phyloP scores from a whole-genome alignment of 1,284 basidiomycete genomes.

The Ceratobasidium sp. region DNA sequence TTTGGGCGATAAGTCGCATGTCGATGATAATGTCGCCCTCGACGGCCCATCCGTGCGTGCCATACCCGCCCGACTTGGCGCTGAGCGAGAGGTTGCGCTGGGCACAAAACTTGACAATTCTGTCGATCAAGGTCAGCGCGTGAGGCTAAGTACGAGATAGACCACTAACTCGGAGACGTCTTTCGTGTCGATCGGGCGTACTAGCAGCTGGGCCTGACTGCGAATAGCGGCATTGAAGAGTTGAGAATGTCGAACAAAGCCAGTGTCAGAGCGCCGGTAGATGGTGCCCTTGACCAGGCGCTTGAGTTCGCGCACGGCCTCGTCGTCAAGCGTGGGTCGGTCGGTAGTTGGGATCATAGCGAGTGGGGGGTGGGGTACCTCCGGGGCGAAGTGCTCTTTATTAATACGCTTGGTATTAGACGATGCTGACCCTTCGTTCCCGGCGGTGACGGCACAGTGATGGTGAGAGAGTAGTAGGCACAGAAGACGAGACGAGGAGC shows the following conservation, averaged over 20 bases:
- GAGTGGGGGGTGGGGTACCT: neutral
- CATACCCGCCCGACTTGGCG: slow-evolving; percentile 90
- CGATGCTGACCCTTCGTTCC: slow-evolving; percentile 46
- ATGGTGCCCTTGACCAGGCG: slow-evolving; percentile 64
- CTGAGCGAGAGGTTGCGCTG: slow-evolving; percentile 79
- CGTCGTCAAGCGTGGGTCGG: neutral
- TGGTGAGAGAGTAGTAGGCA: neutral
- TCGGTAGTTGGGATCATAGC: neutral
- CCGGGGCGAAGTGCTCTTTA: slow-evolving; percentile 44
- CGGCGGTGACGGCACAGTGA: neutral
- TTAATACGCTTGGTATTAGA: slow-evolving; percentile 33
- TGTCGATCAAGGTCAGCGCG: slow-evolving; percentile 54
- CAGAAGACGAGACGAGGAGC: no score
- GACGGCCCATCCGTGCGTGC: slow-evolving; percentile 89
- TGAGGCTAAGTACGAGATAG: slow-evolving; percentile 42
- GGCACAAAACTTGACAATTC: slow-evolving; percentile 77
- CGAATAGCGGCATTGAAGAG: slow-evolving; percentile 86
- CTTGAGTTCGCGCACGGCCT: slow-evolving; percentile 17
- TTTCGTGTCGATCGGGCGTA: slow-evolving; percentile 77
- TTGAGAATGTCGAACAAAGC: slow-evolving; percentile 72
- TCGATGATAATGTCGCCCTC: slow-evolving; percentile 88
- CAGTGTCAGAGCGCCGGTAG: slow-evolving; percentile 61
- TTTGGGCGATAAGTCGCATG: slow-evolving; percentile 74
- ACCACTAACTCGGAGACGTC: slow-evolving; percentile 79
- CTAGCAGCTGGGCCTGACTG: slow-evolving; percentile 70